Evolutionary conservation across 106 monocot genomes (phyloP), one percentile per base, ranked within the genome.

Genomic region (Dendrobium nobile): DNA sequence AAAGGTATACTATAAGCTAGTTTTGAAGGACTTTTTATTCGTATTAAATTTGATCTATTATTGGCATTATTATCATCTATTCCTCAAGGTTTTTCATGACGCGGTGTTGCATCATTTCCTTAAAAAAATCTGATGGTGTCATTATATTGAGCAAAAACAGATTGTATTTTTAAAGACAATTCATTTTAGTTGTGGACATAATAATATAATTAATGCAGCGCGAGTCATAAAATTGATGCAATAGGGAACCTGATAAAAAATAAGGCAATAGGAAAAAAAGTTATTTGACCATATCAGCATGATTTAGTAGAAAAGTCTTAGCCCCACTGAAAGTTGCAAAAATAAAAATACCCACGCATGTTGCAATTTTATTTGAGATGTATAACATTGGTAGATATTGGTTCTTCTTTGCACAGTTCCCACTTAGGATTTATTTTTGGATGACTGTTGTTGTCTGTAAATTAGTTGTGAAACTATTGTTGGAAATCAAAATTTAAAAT

Each of bases 1-100:
- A 91, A 85, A 91, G 96, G 96, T 96, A 40, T 33, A 17, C 24
- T 76, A 26, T 27, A 48, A 4, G n/a, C 5, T 41, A 40, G 15
- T 73, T 73, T 73, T 19, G 74, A 42, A 74, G 19, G 13, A 4
- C 43, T 1, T 74, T 9, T 33, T 70, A 37, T 6, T 6, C 64
- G 33, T 4, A 4, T 31, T 10, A 10, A 33, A 37, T 9, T 67
- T 67, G 67, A 67, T 67, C 26, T 15, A 67, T 11, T 67, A 1
- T 67, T 55, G 55, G 33, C 70, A 20, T 42, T 74, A 43, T 74
- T 73, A 42, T 41, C 19, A 19, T 20, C 43, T 43, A 4, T 74
- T 74, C 19, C 20, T 74, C 43, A 19, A 42, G 18, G 20, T 20
- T 74, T 74, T 8, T n/a, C n/a, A 43, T 3, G 20, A 74, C n/a